Conservation (phyloP, 2,329 filamentous ascomycete species). For the Scytalidium sp. region DNA sequence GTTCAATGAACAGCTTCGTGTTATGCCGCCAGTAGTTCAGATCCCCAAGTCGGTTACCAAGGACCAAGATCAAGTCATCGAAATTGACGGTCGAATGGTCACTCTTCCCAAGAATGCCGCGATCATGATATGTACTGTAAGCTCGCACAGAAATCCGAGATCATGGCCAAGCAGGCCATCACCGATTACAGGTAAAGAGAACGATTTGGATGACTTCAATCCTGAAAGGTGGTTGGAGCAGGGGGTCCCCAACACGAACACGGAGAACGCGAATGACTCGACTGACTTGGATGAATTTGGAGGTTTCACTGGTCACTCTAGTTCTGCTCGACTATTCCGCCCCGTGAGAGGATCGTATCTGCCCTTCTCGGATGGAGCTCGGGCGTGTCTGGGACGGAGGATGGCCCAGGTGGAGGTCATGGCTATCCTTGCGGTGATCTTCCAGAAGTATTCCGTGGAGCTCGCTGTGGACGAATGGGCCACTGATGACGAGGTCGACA, state of each 20-base stretch:
- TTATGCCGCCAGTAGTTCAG: slow-evolving; percentile 67
- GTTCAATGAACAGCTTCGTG: slow-evolving; percentile 73
- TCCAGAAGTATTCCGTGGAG: slow-evolving; percentile 46
- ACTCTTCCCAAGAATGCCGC: slow-evolving; percentile 54
- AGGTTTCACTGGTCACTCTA: slow-evolving; percentile 58
- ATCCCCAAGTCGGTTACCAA: slow-evolving; percentile 65
- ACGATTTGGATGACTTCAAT: slow-evolving; percentile 65
- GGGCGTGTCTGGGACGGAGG: slow-evolving; percentile 55
- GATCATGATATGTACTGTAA: slow-evolving; percentile 52
- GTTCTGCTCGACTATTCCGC: slow-evolving; percentile 57
- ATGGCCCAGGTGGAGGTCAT: slow-evolving; percentile 60
- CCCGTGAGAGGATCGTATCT: slow-evolving; percentile 56
- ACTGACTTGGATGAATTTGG: slow-evolving; percentile 51
- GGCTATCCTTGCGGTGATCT: slow-evolving; percentile 51
- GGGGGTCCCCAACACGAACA: slow-evolving; percentile 2
- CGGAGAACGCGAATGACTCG: slow-evolving; percentile 11
- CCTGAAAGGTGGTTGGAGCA: slow-evolving; percentile 69
- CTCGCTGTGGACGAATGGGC: slow-evolving; percentile 50
- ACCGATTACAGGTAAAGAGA: slow-evolving; percentile 35
- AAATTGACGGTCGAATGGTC: slow-evolving; percentile 54
- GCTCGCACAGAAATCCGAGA: slow-evolving; percentile 64
- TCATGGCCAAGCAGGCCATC: slow-evolving; percentile 57
- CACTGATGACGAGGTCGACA: slow-evolving; percentile 47
- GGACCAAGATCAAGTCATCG: slow-evolving; percentile 52
- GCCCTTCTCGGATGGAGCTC: slow-evolving; percentile 56